These are phyloP conservation scores for Stropharia rugosoannulata DNA, from an alignment of 768 basidiomycete species.

Conservation along the genomic window DNA sequence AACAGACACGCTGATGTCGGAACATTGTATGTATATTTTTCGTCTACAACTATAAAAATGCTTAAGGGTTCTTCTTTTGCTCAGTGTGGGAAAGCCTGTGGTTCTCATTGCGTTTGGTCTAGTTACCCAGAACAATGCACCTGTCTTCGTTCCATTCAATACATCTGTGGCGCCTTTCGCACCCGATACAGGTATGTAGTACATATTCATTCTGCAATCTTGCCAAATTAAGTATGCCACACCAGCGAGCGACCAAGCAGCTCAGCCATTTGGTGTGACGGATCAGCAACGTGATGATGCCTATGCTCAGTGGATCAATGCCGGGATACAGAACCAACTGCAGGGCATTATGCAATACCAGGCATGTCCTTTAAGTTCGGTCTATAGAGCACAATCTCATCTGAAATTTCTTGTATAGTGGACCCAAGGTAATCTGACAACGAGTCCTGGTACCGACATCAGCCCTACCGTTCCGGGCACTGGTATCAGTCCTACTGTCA, in stretches of 20 bases:
- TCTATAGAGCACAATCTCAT: neutral
- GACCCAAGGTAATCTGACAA: slow-evolving; percentile 52
- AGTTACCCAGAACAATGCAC: slow-evolving; percentile 53
- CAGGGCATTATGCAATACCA: slow-evolving; percentile 50
- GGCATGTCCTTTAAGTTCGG: slow-evolving; percentile 19
- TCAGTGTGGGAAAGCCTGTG: slow-evolving; percentile 57
- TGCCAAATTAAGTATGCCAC: neutral
- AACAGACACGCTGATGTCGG: slow-evolving; percentile 42
- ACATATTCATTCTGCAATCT: neutral
- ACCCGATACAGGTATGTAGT: slow-evolving; percentile 21
- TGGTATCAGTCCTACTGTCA: slow-evolving; percentile 33
- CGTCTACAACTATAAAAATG: neutral
- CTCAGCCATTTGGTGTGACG: slow-evolving; percentile 48
- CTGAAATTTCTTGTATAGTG: slow-evolving; percentile 38
- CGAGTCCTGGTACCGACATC: slow-evolving; percentile 45
- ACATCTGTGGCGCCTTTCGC: slow-evolving; percentile 41
- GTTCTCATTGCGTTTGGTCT: slow-evolving; percentile 59
- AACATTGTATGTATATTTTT: slow-evolving; percentile 34
- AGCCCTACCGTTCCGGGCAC: slow-evolving; percentile 39
- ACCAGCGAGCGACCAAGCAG: slow-evolving; percentile 8
- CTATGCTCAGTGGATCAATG: slow-evolving; percentile 53
- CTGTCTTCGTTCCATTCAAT: slow-evolving; percentile 65
- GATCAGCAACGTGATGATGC: slow-evolving; percentile 50
- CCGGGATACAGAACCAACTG: slow-evolving; percentile 39
- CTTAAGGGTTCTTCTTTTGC: neutral